Conservation (phyloP, 179 eudicot genomes). For the Patellifolia procumbens region DNA sequence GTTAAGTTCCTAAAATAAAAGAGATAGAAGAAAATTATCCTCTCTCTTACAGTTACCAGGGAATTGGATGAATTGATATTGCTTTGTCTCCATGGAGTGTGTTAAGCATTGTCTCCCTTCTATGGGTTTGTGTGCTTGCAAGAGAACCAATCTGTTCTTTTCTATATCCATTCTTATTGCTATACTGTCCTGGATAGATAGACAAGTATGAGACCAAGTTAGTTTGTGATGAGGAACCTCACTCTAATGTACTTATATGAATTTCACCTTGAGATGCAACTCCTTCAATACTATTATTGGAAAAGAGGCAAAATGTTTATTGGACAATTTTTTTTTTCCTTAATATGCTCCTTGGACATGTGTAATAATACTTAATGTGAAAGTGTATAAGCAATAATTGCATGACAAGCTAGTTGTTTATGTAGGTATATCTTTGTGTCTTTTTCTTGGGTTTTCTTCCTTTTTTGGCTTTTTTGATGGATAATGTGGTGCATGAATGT, state of each 20-base stretch:
- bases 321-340: not conserved
- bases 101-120: not conserved
- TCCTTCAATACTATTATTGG: not conserved
- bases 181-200: not conserved
- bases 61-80: no score
- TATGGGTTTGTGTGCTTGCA: not conserved
- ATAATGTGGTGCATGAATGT: conserved; percentile 1
- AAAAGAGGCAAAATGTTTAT: not conserved
- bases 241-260: no score
- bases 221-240: not conserved
- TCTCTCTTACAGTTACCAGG: no score
- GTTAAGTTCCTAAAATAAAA: no score
- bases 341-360: not conserved
- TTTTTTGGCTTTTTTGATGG: conserved; percentile 8
- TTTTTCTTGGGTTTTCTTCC: conserved; percentile 4
- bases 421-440: not conserved
- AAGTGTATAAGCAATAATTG: not conserved
- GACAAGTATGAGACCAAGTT: not conserved
- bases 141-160: not conserved
- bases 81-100: no score
- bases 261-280: no score
- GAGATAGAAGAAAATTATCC: no score
- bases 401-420: not conserved
- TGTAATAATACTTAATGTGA: not conserved
- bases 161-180: not conserved